These are phyloP conservation scores for Protea cynaroides DNA, from an alignment of 164 flowering plant species.

Conservation along the genomic window DNA sequence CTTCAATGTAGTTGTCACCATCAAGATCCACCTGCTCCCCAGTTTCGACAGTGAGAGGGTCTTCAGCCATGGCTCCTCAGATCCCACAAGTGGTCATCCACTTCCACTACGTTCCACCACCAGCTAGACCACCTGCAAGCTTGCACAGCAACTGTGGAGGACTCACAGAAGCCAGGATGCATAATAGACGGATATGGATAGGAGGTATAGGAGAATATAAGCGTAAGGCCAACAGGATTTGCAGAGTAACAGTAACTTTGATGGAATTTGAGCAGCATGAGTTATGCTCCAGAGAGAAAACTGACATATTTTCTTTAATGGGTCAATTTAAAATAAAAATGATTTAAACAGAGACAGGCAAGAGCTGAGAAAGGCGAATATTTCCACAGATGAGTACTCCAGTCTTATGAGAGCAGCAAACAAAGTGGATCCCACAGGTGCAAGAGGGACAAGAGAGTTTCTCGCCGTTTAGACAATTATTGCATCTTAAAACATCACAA, in stretches of 20 bases:
- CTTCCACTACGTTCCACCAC: conserved; percentile 11
- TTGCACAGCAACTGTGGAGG: conserved; percentile 34
- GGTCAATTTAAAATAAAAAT: conserved; percentile 7
- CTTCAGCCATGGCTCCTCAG: conserved; percentile 51
- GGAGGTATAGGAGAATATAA: conserved; percentile 16
- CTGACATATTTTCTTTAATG: conserved; percentile 14
- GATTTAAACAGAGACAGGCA: conserved; percentile 10
- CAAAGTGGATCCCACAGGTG: conserved; percentile 26
- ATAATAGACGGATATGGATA: conserved; percentile 19
- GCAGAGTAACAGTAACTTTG: conserved; percentile 20
- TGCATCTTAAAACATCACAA: not conserved
- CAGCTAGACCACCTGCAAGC: conserved; percentile 28
- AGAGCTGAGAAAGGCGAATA: conserved; percentile 17
- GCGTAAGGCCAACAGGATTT: conserved; percentile 23
- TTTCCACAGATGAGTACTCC: conserved; percentile 12
- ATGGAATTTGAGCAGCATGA: conserved; percentile 17
- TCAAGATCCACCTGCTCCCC: conserved; percentile 91
- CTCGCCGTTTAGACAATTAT: not conserved
- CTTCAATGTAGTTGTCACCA: conserved; percentile 77
- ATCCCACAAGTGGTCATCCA: conserved; percentile 8
- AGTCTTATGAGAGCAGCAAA: conserved; percentile 10
- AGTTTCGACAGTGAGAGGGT: conserved; percentile 34
- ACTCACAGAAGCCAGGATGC: conserved; percentile 28
- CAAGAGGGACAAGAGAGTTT: conserved; percentile 25
- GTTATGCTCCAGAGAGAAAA: conserved; percentile 17